Percentiles rank a stretch among this genome's conserved stretches.
Evolutionary conservation across 257 asterid species (phyloP).

Genomic region (Ligustrum vulgare): DNA sequence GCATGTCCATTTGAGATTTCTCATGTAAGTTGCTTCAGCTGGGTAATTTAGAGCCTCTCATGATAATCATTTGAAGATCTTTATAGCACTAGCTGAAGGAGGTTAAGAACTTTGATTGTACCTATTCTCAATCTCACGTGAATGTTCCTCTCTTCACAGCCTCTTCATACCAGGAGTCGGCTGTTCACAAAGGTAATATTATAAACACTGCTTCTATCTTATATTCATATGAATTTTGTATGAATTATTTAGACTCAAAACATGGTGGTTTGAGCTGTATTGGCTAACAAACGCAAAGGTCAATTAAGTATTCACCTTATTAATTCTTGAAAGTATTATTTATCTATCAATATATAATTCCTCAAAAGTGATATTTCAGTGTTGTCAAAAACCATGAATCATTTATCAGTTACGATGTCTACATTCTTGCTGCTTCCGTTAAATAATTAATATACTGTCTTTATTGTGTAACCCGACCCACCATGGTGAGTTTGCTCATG

Average conservation of each 20-base stretch:
- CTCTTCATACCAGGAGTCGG: conserved; percentile 71
- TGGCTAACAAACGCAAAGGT: background rate
- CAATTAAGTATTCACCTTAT: background rate
- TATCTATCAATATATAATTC: background rate
- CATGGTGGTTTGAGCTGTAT: conserved; percentile 14
- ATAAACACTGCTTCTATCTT: background rate
- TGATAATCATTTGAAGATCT: background rate
- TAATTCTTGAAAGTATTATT: background rate
- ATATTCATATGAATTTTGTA: background rate
- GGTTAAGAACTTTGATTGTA: conserved; percentile 1
- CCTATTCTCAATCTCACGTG: conserved; percentile 22
- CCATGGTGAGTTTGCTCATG: background rate
- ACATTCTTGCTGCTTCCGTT: background rate
- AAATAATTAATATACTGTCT: background rate
- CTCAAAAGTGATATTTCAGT: background rate
- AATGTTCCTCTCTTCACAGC: conserved; percentile 52
- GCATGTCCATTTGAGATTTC: background rate
- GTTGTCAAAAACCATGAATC: background rate
- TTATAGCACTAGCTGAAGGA: background rate
- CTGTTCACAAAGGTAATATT: conserved; percentile 75
- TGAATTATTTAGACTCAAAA: background rate
- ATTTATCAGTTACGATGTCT: background rate
- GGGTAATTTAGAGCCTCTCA: background rate
- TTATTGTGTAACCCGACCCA: background rate
- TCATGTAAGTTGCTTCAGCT: background rate